Percentiles rank a stretch among this genome's conserved stretches.
phyloP scores from a whole-genome alignment of 1,284 basidiomycete genomes.

The Apiotrichum siamense region DNA sequence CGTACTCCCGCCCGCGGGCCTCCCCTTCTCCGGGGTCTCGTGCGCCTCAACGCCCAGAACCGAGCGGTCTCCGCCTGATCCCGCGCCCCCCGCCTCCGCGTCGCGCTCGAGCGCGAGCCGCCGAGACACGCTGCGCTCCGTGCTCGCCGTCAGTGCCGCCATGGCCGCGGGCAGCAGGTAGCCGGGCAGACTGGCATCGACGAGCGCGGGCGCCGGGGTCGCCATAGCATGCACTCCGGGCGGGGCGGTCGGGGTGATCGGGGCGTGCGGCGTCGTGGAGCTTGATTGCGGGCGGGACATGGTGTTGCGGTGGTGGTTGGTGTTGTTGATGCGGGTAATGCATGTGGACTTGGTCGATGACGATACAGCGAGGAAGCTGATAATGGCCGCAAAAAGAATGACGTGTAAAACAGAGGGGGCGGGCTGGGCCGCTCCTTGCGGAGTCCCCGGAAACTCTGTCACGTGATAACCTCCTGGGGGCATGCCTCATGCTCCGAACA shows the following conservation, averaged over 20 bases:
- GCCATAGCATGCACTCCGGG: constrained; percentile 41
- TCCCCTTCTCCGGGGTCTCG: constrained; percentile 43
- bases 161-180: constrained; percentile 79
- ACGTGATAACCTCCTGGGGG: too few species aligned
- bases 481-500: too few species aligned
- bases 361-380: too few species aligned
- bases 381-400: too few species aligned
- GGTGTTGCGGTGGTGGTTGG: background rate
- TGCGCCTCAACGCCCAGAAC: too few species aligned
- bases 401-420: too few species aligned
- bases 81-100: constrained; percentile 24
- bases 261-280: constrained; percentile 26
- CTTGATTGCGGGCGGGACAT: constrained; percentile 29
- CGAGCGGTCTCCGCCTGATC: too few species aligned
- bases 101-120: constrained; percentile 33
- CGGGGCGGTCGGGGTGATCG: constrained; percentile 34
- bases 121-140: constrained; percentile 58
- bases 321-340: background rate
- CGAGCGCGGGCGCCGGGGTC: constrained; percentile 43
- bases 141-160: constrained; percentile 62
- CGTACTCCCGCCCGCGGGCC: background rate
- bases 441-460: too few species aligned
- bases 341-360: background rate
- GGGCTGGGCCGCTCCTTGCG: too few species aligned
- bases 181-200: constrained; percentile 73